Percentiles rank a stretch among this genome's conserved stretches.
phyloP scores from a whole-genome alignment of 225 moss, liverwort and hornwort species.

The Pseudisothecium myosuroides region DNA sequence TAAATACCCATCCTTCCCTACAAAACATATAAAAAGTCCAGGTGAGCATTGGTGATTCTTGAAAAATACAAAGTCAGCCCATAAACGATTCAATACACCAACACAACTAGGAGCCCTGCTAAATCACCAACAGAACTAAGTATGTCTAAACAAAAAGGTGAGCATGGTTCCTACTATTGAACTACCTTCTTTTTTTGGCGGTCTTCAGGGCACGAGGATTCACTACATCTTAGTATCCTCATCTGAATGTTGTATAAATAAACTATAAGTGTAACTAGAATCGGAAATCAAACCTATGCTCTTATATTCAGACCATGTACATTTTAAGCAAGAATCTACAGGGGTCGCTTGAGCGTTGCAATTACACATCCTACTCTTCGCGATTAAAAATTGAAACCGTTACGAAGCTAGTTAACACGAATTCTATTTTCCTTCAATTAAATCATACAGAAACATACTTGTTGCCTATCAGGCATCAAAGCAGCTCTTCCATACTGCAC shows the following conservation, averaged over 20 bases:
- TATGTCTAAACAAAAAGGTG: not conserved
- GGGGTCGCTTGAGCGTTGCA: not conserved
- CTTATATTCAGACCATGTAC: not conserved
- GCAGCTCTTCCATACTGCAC: not conserved
- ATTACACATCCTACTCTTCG: not conserved
- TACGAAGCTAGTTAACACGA: not conserved
- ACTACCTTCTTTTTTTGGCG: not conserved
- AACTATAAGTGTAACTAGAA: not conserved
- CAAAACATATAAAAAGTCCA: not conserved
- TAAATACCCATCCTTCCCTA: constrained; percentile 35
- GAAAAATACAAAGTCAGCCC: not conserved
- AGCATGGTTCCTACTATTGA: not conserved
- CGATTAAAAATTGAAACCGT: not conserved
- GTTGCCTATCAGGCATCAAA: not conserved
- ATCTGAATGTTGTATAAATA: not conserved
- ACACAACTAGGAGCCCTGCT: not conserved
- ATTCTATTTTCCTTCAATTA: not conserved
- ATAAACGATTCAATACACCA: not conserved
- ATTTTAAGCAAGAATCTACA: not conserved
- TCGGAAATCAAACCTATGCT: not conserved
- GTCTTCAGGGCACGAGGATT: not conserved
- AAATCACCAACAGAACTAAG: not conserved
- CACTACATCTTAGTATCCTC: not conserved
- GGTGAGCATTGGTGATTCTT: not conserved
- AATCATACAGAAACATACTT: not conserved